phyloP scores from a whole-genome alignment of 1,284 basidiomycete genomes.

The Puccinia novopanici region DNA sequence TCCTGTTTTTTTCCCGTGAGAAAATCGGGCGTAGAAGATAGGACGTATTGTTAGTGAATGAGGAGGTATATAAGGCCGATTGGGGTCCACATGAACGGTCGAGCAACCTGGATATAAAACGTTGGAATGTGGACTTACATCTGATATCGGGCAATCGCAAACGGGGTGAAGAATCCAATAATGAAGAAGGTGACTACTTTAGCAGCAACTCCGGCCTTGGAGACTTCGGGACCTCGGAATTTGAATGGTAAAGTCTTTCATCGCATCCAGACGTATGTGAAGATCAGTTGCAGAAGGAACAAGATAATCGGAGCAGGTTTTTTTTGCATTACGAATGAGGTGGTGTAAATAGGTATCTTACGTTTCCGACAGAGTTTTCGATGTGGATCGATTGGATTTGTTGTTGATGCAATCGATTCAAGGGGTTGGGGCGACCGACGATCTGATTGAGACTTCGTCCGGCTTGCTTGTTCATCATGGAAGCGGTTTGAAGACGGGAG shows the following conservation, averaged over 20 bases:
- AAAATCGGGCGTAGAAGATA: background rate
- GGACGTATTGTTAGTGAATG: background rate
- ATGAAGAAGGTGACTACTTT: constrained; percentile 44
- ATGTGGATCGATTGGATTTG: constrained; percentile 44
- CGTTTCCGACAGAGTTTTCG: constrained; percentile 50
- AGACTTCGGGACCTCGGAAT: constrained; percentile 39
- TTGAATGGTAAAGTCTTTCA: constrained; percentile 48
- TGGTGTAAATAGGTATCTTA: background rate
- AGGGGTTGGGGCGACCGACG: background rate
- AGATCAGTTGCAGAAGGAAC: background rate
- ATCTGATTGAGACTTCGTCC: background rate
- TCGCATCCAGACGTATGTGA: background rate
- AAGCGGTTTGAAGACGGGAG: background rate
- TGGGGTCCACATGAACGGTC: background rate
- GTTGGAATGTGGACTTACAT: constrained; percentile 33
- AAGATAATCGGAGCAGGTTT: background rate
- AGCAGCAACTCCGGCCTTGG: constrained; percentile 28
- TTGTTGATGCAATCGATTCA: constrained; percentile 17
- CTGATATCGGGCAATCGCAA: constrained; percentile 50
- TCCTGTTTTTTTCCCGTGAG: constrained; percentile 13
- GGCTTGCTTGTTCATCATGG: background rate
- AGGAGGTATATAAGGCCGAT: background rate
- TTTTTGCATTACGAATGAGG: background rate
- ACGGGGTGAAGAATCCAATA: constrained; percentile 51
- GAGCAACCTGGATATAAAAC: background rate